These are phyloP conservation scores for Omphalea diandra DNA, from an alignment of 441 rosid genomes.

Conservation along the genomic window DNA sequence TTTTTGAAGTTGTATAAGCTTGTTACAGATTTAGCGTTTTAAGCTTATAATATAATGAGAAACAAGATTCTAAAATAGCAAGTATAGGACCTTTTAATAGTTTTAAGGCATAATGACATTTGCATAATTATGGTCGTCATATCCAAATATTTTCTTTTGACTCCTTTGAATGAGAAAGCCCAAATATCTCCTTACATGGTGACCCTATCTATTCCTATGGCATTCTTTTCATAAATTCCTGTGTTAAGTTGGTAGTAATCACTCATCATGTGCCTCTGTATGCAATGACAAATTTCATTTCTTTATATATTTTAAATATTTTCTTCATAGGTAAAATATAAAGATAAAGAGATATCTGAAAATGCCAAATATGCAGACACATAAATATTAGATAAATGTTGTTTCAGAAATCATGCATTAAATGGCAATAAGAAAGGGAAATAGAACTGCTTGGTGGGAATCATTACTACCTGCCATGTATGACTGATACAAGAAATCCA, in stretches of 20 bases:
- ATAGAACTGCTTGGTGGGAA: background rate
- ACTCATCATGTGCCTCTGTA: background rate
- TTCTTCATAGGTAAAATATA: background rate
- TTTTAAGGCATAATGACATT: no score
- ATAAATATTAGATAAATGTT: slow-evolving; percentile 1
- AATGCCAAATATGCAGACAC: background rate
- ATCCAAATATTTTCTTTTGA: no score
- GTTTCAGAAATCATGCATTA: background rate
- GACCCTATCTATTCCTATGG: no score
- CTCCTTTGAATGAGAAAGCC: no score
- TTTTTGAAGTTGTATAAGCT: no score
- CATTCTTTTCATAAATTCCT: background rate
- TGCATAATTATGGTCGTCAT: no score
- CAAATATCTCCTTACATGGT: no score
- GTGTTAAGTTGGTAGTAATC: background rate
- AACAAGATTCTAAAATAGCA: no score
- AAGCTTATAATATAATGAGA: no score
- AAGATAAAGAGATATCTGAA: background rate
- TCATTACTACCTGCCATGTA: slow-evolving; percentile 84
- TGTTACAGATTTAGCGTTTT: no score
- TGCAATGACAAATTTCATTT: background rate
- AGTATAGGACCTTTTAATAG: no score
- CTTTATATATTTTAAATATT: background rate
- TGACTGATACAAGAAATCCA: slow-evolving; percentile 84
- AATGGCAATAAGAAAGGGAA: background rate